Percentiles rank a stretch among this genome's conserved stretches.
Conservation (phyloP, 129 eudicot genomes). For the Oenanthe sinensis region DNA sequence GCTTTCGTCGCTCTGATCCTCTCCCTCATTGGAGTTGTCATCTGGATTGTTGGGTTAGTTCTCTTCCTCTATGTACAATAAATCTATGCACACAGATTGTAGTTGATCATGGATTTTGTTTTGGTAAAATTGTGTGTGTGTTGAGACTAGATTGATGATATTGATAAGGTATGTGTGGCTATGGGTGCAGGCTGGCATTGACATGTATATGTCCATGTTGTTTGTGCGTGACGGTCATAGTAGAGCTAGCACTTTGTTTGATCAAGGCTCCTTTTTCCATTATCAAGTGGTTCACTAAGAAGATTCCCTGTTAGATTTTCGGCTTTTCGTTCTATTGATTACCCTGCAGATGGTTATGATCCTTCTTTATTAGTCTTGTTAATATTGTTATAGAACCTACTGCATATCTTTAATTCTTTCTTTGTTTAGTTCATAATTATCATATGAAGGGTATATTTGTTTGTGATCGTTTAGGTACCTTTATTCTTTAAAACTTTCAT, state of each 20-base stretch:
- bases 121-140: neutral
- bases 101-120: neutral
- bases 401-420: neutral
- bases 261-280: constrained; percentile 81
- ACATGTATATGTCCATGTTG: constrained; percentile 86
- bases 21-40: constrained; percentile 56
- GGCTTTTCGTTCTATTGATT: neutral
- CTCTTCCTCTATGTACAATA: neutral
- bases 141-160: neutral
- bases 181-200: constrained; percentile 42
- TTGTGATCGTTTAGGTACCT: neutral
- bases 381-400: neutral
- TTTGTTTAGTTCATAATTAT: neutral
- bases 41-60: constrained; percentile 83
- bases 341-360: neutral
- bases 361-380: no score
- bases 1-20: constrained; percentile 70
- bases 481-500: neutral
- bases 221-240: constrained; percentile 69
- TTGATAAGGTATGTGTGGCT: neutral
- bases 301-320: constrained; percentile 58
- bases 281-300: constrained; percentile 70
- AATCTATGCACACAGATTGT: neutral
- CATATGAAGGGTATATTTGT: no score
- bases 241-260: constrained; percentile 58